These are phyloP conservation scores for Musa troglodytarum DNA, from an alignment of 176 grass and related monocot species.

Conservation along the genomic window DNA sequence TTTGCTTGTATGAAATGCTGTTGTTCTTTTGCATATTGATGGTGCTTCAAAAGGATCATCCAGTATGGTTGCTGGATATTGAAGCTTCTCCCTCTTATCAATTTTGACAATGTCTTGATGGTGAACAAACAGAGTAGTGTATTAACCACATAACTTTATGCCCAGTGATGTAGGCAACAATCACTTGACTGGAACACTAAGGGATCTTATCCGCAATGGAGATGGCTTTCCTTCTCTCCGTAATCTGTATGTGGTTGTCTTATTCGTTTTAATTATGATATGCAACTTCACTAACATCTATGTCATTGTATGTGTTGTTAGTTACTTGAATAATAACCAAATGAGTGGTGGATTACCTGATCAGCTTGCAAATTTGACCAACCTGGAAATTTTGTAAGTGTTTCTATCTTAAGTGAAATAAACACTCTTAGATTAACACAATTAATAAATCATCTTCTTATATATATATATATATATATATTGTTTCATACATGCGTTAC, in stretches of 20 bases:
- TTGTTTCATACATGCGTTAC: background rate
- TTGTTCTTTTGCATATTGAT: background rate
- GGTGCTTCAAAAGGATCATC: background rate
- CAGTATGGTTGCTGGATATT: background rate
- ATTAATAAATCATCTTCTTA: background rate
- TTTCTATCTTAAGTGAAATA: background rate
- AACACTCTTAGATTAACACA: background rate
- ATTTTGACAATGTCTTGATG: slow-evolving; percentile 1
- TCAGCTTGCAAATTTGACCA: slow-evolving; percentile 91
- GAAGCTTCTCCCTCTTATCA: background rate
- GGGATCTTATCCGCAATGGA: slow-evolving; percentile 64
- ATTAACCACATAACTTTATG: slow-evolving; percentile 1
- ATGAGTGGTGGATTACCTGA: slow-evolving; percentile 80
- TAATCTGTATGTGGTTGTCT: slow-evolving; percentile 58
- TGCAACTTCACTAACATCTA: background rate
- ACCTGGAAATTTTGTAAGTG: slow-evolving; percentile 88
- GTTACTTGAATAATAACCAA: slow-evolving; percentile 84
- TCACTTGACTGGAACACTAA: slow-evolving; percentile 68
- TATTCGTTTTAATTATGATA: background rate
- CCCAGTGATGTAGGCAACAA: slow-evolving; percentile 92
- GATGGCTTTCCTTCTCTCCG: slow-evolving; percentile 74
- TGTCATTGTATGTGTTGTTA: slow-evolving; percentile 6
- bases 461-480: background rate
- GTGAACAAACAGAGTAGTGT: slow-evolving; percentile 8
- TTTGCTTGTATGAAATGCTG: background rate